Evolutionary conservation across 768 basidiomycete species (phyloP).

Genomic region (Polyporus arcularius): DNA sequence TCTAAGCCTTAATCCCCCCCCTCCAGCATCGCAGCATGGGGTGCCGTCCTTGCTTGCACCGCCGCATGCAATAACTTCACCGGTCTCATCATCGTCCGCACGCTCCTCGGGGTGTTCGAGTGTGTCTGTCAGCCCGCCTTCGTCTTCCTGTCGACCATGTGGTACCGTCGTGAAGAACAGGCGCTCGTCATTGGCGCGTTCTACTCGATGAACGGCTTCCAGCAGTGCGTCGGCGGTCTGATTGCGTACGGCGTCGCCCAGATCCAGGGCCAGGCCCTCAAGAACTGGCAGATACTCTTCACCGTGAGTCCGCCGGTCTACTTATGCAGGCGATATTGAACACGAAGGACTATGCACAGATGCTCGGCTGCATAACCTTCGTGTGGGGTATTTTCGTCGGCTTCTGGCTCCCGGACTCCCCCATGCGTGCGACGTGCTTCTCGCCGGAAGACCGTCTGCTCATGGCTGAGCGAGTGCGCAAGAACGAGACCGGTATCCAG

Average conservation of each 20-base stretch:
- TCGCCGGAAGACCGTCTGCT: slow-evolving; percentile 47
- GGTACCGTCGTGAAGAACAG: slow-evolving; percentile 53
- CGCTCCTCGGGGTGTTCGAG: slow-evolving; percentile 50
- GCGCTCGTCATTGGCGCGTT: slow-evolving; percentile 47
- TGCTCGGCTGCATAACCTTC: slow-evolving; percentile 47
- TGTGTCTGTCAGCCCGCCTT: slow-evolving; percentile 50
- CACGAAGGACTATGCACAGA: slow-evolving; percentile 29
- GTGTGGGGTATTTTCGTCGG: slow-evolving; percentile 50
- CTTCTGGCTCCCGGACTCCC: slow-evolving; percentile 53
- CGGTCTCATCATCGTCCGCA: slow-evolving; percentile 47
- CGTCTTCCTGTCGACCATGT: slow-evolving; percentile 52
- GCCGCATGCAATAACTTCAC: slow-evolving; percentile 48
- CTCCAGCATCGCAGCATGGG: slow-evolving; percentile 42
- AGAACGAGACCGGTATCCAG: slow-evolving; percentile 55
- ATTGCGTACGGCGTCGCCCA: slow-evolving; percentile 53
- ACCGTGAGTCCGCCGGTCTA: slow-evolving; percentile 24
- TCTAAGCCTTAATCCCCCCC: background rate
- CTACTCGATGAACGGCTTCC: slow-evolving; percentile 50
- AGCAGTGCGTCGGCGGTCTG: slow-evolving; percentile 50
- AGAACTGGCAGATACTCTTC: slow-evolving; percentile 54
- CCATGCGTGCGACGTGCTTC: slow-evolving; percentile 50
- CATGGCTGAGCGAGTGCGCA: slow-evolving; percentile 51
- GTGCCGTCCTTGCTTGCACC: slow-evolving; percentile 48
- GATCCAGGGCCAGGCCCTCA: slow-evolving; percentile 39
- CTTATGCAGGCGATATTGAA: background rate